These are phyloP conservation scores for Quercus robur DNA, from an alignment of 306 rosid genomes.

Conservation along the genomic window DNA sequence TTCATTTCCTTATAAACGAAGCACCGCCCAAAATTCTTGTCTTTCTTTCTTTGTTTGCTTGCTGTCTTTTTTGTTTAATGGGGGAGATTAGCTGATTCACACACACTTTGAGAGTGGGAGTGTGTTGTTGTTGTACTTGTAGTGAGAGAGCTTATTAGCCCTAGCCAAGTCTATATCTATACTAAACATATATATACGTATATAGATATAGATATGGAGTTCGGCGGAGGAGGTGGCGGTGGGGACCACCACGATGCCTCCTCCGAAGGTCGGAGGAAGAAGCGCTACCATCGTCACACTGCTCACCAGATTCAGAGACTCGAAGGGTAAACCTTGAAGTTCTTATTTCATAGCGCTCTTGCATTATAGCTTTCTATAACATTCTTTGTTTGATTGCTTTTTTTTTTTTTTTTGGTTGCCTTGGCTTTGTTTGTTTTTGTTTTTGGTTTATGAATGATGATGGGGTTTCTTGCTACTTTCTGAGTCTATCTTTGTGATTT, in stretches of 20 bases:
- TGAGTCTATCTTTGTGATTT: neutral
- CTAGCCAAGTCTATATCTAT: no score
- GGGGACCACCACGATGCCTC: conserved; percentile 50
- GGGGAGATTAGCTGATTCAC: conserved; percentile 22
- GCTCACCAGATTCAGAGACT: conserved; percentile 93
- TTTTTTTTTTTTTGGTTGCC: neutral
- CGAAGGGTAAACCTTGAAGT: conserved; percentile 54
- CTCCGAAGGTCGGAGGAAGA: conserved; percentile 64
- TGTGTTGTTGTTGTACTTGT: neutral
- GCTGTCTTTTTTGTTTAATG: conserved; percentile 19
- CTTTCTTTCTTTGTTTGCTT: conserved; percentile 18
- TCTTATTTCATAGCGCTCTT: neutral
- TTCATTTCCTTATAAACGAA: conserved; percentile 8
- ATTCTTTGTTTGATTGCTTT: no score
- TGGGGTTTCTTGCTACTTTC: neutral
- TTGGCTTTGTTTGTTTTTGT: neutral
- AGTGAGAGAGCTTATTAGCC: neutral
- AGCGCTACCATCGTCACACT: conserved; percentile 96
- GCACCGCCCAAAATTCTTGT: conserved; percentile 16
- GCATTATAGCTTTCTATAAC: neutral
- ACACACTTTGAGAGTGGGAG: no score
- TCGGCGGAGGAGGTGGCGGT: conserved; percentile 63
- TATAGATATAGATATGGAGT: conserved; percentile 51
- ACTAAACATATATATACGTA: no score
- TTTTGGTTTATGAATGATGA: neutral